A percentile compares a stretch with the other conserved stretches of the same genome.
Conservation (phyloP, 163 green algal genomes). For the Picocystis sp. region DNA sequence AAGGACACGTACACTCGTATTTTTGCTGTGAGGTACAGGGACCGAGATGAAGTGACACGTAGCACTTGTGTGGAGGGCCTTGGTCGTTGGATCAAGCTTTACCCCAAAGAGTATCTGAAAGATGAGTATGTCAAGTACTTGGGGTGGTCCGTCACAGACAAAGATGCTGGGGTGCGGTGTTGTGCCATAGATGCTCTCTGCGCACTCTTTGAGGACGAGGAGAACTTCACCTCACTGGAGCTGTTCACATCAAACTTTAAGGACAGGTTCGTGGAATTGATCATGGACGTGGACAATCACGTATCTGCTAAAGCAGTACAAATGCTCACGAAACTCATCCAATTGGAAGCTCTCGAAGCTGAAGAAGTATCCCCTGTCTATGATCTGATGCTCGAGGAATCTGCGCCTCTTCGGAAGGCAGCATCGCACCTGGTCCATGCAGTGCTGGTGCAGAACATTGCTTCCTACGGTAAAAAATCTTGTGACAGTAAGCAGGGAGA, state of each 20-base stretch:
- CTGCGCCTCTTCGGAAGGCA: too few species aligned
- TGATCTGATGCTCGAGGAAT: too few species aligned
- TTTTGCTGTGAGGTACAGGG: constrained; percentile 18
- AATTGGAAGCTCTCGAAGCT: constrained; percentile 19
- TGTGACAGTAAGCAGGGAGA: too few species aligned
- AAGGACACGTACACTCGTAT: too few species aligned
- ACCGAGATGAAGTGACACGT: constrained; percentile 50
- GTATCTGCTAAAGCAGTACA: constrained; percentile 53
- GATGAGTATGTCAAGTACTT: constrained; percentile 89
- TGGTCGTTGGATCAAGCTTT: constrained; percentile 48
- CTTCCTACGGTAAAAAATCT: too few species aligned
- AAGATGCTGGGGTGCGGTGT: constrained; percentile 32
- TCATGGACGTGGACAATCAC: constrained; percentile 49
- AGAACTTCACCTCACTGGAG: constrained; percentile 43
- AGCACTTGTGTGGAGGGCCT: constrained; percentile 48
- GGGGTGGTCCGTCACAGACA: constrained; percentile 81
- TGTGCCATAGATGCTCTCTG: constrained; percentile 23
- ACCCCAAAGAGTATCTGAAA: constrained; percentile 47
- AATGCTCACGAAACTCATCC: constrained; percentile 41
- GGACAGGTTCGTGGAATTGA: constrained; percentile 54
- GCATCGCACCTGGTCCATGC: too few species aligned
- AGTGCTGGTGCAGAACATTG: too few species aligned
- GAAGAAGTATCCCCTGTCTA: constrained; percentile 2
- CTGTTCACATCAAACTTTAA: constrained; percentile 64
- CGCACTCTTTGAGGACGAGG: constrained; percentile 33